These are phyloP conservation scores for Vitis hybrid DNA, from an alignment of 177 flowering plant genomes.

Conservation along the genomic window DNA sequence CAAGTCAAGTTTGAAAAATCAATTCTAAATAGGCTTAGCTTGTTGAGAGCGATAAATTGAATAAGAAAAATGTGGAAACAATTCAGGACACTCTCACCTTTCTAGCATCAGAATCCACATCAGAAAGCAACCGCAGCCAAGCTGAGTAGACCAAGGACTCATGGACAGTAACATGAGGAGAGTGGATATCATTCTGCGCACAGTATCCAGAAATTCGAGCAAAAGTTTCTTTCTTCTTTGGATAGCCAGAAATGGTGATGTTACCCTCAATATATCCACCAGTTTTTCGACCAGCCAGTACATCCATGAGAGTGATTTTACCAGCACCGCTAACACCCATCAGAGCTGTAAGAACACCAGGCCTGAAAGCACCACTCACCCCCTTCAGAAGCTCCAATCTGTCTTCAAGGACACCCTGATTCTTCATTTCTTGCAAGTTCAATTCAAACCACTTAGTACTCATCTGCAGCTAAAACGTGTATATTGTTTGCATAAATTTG, in stretches of 20 bases:
- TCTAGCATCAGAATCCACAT: constrained; percentile 36
- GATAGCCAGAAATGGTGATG: constrained; percentile 50
- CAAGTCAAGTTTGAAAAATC: no score
- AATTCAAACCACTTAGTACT: background rate
- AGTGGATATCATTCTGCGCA: constrained; percentile 64
- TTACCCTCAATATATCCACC: constrained; percentile 55
- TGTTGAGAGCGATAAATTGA: no score
- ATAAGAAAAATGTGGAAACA: no score
- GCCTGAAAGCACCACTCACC: constrained; percentile 48
- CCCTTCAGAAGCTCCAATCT: constrained; percentile 39
- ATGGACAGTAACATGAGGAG: constrained; percentile 56
- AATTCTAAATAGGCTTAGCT: no score
- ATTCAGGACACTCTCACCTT: constrained; percentile 26
- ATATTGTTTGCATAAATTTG: background rate
- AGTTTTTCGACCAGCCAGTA: constrained; percentile 55
- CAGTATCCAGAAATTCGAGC: constrained; percentile 65
- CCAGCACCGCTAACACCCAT: constrained; percentile 65
- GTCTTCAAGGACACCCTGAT: constrained; percentile 36
- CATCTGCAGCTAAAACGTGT: no score
- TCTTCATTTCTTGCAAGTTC: constrained; percentile 41
- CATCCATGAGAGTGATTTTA: constrained; percentile 54
- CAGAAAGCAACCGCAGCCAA: constrained; percentile 48
- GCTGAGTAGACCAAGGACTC: constrained; percentile 56
- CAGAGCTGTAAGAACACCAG: constrained; percentile 50
- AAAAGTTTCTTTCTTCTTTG: constrained; percentile 58